Conservation (phyloP, 768 basidiomycete genomes). For the Lanmaoa rubissima region DNA sequence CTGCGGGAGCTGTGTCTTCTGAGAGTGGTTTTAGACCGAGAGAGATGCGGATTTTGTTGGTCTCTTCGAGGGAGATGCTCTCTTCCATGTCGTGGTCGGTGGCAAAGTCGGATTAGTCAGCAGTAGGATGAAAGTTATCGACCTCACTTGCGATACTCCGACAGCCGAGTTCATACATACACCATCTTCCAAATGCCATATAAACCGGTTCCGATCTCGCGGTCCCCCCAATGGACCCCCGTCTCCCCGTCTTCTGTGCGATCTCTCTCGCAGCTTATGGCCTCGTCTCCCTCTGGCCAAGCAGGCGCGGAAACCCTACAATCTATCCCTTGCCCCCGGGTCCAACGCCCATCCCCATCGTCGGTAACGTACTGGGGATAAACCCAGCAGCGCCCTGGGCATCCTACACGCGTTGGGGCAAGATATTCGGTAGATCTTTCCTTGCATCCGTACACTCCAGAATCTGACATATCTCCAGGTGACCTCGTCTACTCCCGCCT, state of each 20-base stretch:
- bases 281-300: constrained; percentile 7
- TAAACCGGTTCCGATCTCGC: neutral
- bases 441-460: constrained; percentile 7
- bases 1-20: constrained; percentile 69
- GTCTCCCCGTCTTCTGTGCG: constrained; percentile 10
- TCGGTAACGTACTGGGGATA: constrained; percentile 32
- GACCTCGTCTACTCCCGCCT: constrained; percentile 38
- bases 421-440: constrained; percentile 25
- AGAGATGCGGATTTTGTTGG: constrained; percentile 92
- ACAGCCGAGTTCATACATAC: neutral
- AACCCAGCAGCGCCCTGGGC: constrained; percentile 29
- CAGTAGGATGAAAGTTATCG: neutral
- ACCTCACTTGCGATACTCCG: neutral
- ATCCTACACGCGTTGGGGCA: constrained; percentile 33
- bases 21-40: constrained; percentile 92
- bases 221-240: constrained; percentile 9
- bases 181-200: neutral
- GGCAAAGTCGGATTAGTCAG: constrained; percentile 13
- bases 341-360: constrained; percentile 43
- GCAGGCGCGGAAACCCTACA: neutral
- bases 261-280: constrained; percentile 4
- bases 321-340: constrained; percentile 44
- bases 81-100: constrained; percentile 57
- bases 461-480: constrained; percentile 18
- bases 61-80: constrained; percentile 90